Conservation (phyloP, 2,329 filamentous ascomycete species). For the Metarhizium robertsii region DNA sequence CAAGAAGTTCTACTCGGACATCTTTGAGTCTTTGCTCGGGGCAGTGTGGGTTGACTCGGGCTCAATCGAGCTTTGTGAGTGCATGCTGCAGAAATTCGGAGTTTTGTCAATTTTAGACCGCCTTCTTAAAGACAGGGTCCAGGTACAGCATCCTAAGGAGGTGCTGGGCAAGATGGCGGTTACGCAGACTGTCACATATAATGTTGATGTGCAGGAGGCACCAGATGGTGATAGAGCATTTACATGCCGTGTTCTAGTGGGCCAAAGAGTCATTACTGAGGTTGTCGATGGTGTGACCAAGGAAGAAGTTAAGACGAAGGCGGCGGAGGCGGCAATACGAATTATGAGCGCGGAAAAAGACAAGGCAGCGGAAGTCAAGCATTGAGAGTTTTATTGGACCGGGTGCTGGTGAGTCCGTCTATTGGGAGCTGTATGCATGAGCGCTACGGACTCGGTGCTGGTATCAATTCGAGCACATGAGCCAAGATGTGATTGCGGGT, state of each 20-base stretch:
- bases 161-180: constrained; percentile 52
- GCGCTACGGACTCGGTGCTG: background rate
- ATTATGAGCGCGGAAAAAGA: constrained; percentile 18
- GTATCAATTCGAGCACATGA: background rate
- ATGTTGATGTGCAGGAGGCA: constrained; percentile 18
- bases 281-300: constrained; percentile 35
- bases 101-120: constrained; percentile 54
- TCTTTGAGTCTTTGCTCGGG: constrained; percentile 72
- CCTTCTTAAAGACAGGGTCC: constrained; percentile 48
- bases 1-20: constrained; percentile 73
- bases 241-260: constrained; percentile 41
- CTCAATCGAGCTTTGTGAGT: constrained; percentile 46
- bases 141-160: constrained; percentile 58
- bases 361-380: background rate
- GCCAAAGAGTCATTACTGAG: constrained; percentile 32
- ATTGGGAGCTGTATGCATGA: too few species aligned
- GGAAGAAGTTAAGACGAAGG: constrained; percentile 46
- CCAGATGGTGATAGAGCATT: constrained; percentile 19
- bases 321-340: constrained; percentile 41
- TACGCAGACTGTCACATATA: constrained; percentile 44
- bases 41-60: constrained; percentile 79
- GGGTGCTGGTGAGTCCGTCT: too few species aligned
- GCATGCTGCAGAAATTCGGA: constrained; percentile 53
- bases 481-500: background rate
- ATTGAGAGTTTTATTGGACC: background rate